Evolutionary conservation across 257 asterid genomes (phyloP).

Genomic region (Fraxinus cuspidata): DNA sequence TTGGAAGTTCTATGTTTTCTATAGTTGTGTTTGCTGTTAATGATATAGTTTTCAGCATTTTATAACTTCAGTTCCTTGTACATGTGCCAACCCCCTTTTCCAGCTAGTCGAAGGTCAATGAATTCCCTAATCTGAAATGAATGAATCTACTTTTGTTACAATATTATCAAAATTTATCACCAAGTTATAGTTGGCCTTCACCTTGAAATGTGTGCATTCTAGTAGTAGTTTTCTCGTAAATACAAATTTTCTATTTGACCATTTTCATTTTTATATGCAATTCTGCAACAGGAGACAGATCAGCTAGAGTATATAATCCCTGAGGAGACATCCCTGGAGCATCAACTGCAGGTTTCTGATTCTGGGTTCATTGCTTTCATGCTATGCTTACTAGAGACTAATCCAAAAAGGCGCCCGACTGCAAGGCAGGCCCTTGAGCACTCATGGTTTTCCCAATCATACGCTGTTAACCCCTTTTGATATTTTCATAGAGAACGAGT

Average conservation of each 20-base stretch:
- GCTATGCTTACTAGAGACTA: constrained; percentile 63
- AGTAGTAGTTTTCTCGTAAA: neutral
- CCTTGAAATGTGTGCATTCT: neutral
- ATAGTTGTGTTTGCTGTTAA: neutral
- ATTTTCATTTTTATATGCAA: neutral
- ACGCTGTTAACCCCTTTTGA: constrained; percentile 37
- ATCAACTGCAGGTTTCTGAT: constrained; percentile 66
- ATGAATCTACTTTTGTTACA: neutral
- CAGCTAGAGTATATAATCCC: constrained; percentile 70
- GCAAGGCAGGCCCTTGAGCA: constrained; percentile 75
- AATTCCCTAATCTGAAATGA: neutral
- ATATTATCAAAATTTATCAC: neutral
- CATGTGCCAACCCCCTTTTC: too few relatives aligned
- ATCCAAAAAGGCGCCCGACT: constrained; percentile 68
- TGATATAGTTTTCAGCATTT: neutral
- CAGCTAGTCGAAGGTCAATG: neutral
- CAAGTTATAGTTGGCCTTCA: neutral
- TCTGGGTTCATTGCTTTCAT: constrained; percentile 59
- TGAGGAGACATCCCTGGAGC: constrained; percentile 66
- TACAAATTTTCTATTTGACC: neutral
- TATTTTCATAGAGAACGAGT: neutral
- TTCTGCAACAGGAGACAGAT: constrained; percentile 54
- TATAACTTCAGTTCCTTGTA: too few relatives aligned
- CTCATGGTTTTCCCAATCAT: constrained; percentile 70
- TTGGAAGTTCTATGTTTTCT: neutral